Base-by-base conservation (phyloP, 225 moss, liverwort and hornwort genomes). In the Anthoceros angustus region DNA sequence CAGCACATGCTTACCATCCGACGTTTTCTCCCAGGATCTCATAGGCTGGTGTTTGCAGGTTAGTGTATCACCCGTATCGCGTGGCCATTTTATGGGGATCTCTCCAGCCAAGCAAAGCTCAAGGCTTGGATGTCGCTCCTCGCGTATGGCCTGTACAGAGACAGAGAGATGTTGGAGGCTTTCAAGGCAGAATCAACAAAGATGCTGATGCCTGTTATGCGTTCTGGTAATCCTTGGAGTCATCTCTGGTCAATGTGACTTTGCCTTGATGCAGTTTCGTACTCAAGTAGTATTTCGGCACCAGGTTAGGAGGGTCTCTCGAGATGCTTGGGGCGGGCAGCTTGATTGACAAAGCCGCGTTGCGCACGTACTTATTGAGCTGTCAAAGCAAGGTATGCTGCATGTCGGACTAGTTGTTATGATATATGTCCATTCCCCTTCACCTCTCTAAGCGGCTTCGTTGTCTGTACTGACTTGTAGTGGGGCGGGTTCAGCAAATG, bases 161-260 rank as follows among this genome's bases (percentile, higher is more conserved):
- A 67, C 98, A 98, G 73, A 67, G 71, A 14, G 68, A 70, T 25
- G 73, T 67, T 65, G 92, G 98, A 78, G 98, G 98, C 25, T 92
- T 98, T 55, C 98, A 92, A 78, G 92, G 98, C 74, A 83, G 98
- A 75, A 73, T 78, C 24, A 89, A 98, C 75, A 98, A 98, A 72
- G 83, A 80, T 74, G 87, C 89, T 24, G 98, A 98, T 49, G 77
- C 92, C 62, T 98, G 98, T 71, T 98, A 98, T 67, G 98, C 98
- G 48, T 98, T 98, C 74, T 98, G 98, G 98, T 92, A 88, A 23
- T 69, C 10, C 18, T 40, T 24, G n/a, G 8, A 46, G 41, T 4
- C 55, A 60, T 68, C 43, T 10, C 2, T 10, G 10, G 12, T 20
- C 25, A 1, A 21, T 63, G 7, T 63, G 12, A 15, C 6, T 38